These are phyloP conservation scores for Diphasiastrum complanatum DNA, from an alignment of 83 land plant species.

Conservation along the genomic window DNA sequence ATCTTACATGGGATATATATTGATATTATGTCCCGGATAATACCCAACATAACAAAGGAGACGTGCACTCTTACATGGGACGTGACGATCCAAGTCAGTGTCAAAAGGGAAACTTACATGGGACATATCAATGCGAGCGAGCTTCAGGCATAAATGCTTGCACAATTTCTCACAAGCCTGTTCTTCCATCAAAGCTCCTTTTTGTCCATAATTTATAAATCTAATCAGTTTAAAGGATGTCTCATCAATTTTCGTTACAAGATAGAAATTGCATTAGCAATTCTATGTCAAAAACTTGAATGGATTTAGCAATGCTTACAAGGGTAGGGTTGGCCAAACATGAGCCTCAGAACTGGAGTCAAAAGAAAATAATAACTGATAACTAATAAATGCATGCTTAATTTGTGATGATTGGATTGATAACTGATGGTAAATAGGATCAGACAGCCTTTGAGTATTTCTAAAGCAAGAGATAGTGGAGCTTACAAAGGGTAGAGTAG, in stretches of 20 bases:
- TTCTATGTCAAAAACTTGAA: no score
- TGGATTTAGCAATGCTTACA: no score
- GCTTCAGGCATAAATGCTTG: slow-evolving; percentile 5
- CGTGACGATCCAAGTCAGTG: no score
- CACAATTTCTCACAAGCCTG: slow-evolving; percentile 21
- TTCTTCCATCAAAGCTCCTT: slow-evolving; percentile 24
- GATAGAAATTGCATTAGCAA: no score
- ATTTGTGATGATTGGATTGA: background rate
- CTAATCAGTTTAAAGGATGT: background rate
- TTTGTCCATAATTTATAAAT: slow-evolving; percentile 25
- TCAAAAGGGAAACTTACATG: slow-evolving; percentile 13
- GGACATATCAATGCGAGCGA: slow-evolving; percentile 16
- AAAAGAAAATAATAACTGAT: background rate
- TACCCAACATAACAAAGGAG: no score
- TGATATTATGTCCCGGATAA: no score
- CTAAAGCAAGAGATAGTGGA: background rate
- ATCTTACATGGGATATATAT: no score
- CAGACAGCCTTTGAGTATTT: background rate
- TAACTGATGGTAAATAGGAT: background rate
- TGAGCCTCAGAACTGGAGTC: background rate
- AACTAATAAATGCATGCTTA: background rate
- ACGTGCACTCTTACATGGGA: no score
- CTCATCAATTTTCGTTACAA: no score
- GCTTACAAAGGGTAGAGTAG: slow-evolving; percentile 24
- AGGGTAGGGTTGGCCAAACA: no score